Base-by-base conservation (phyloP, 2,329 filamentous ascomycete species). In the Myriosclerotinia scirpicola region DNA sequence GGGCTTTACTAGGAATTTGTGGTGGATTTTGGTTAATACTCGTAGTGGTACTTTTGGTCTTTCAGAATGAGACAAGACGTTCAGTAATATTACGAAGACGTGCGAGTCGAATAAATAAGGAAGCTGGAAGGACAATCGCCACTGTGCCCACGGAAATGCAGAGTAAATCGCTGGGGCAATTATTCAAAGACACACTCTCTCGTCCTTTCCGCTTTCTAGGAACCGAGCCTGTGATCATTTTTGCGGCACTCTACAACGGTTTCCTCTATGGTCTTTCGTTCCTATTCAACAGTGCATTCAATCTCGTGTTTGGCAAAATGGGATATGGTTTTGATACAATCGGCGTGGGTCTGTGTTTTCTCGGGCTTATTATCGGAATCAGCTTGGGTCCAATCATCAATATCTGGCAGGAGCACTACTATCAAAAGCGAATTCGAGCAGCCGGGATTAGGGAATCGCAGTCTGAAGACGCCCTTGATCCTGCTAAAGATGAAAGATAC, bases 151-250 rank as follows among this genome's bases (percentile, higher is more conserved):
- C 7, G 38, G 64, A 66, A n/a, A 66, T 66, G 55, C 42, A 54
- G 26, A 61, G 46, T 20, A 66, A 66, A n/a, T 54, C 64, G 3
- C 20, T 66, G 20, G 64, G 46, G 22, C 55, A 66, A 7, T 26
- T 71, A 9, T 46, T 66, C 20, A 48, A 67, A 50, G 64, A 54
- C 14, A 67, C 65, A 2, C 54, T 70, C 7, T 65, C 60, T n/a
- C 62, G 68, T n/a, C 82, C 82, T 0, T 75, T 84, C 20, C 79
- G 84, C 72, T 84, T 88, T 70, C 85, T 81, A 12, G 67, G 85
- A 72, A 83, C 84, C 71, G 85, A 88, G 67, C 85, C 85, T 0
- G 83, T 86, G 14, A 81, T 89, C 69, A 74, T 86, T 69, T 87
- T 88, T 73, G 81, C 84, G 1, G 83, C 86, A 71, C 67, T 86